Evolutionary conservation across 495 filamentous ascomycete genomes (phyloP), one percentile per base, ranked within the genome.

Genomic region (Aspergillus cristatus): DNA sequence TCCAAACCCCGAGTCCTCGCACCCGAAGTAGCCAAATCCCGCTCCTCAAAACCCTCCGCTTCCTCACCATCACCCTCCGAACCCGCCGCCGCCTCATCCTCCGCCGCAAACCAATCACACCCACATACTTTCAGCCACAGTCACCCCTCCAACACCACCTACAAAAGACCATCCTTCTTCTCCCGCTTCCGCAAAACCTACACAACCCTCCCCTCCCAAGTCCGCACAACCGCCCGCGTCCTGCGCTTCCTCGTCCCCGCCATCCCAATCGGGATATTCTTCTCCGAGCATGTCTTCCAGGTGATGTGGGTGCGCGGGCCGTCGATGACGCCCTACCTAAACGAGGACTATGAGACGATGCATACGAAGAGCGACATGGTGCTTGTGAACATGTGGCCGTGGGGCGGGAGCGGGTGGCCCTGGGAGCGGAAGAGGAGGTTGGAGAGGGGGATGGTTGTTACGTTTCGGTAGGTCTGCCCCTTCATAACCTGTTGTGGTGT

Each of bases 301-400:
- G 44, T 81, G 18, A 76, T 77, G 47, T 68, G 68, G 60, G 76
- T 87, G 45, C 65, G 59, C 18, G 84, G 84, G 2, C 64, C 75
- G 14, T 82, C 77, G 12, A 90, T 90, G 84, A 84, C 81, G 37
- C 84, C 84, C 0, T 82, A 75, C 55, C 50, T 90, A 8, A 87
- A 87, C 43, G 65, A 76, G 28, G 68, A 78, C 33, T 79, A 61
- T 51, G 67, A 79, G 28, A 57, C 71, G 44, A 73, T 66, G 32
- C 63, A 74, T 15, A 66, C 68, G 16, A 52, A 70, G n/a, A 50
- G 56, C 29, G 74, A 80, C 32, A 46, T 67, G 14, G 63, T 76
- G 5, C 49, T 71, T 14, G 62, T 74, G 7, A 66, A 59, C 34
- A 65, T 68, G 67, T 66, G 64, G 61, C 53, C 60, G 2, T 60